Percentiles rank a stretch among this genome's conserved stretches.
Evolutionary conservation across 1,139 yeast species (phyloP).

Genomic region (Suhomyces ambrosiae): DNA sequence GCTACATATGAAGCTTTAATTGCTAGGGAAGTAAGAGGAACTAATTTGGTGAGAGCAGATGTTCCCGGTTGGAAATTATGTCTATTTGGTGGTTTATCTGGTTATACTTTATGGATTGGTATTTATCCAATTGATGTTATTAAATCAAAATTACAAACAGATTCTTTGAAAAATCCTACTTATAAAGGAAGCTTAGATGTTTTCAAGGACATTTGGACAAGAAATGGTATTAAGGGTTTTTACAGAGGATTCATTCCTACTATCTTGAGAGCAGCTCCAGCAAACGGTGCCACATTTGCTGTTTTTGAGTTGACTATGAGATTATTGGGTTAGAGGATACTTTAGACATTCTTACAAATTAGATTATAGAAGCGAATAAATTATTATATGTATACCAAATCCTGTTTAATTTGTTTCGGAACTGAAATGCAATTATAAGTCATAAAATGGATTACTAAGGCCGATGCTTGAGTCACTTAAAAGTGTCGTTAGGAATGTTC

Average conservation of each 20-base stretch:
- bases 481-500: not conserved
- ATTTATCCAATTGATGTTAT: slow-evolving; percentile 84
- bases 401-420: no score
- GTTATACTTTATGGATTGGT: slow-evolving; percentile 81
- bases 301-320: slow-evolving; percentile 89
- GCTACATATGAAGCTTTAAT: slow-evolving; percentile 86
- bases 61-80: slow-evolving; percentile 88
- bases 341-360: no score
- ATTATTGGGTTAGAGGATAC: slow-evolving; percentile 20
- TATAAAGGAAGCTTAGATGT: slow-evolving; percentile 59
- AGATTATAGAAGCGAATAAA: not conserved
- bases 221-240: slow-evolving; percentile 72
- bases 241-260: slow-evolving; percentile 90
- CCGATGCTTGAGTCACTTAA: no score
- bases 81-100: slow-evolving; percentile 80
- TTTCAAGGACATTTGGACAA: slow-evolving; percentile 50
- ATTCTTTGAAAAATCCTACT: slow-evolving; percentile 53
- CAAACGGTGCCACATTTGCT: slow-evolving; percentile 93
- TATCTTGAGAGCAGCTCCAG: slow-evolving; percentile 93
- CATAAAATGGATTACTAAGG: no score
- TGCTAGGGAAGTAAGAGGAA: slow-evolving; percentile 53
- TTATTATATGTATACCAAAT: no score
- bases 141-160: slow-evolving; percentile 86
- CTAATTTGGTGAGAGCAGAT: slow-evolving; percentile 54
- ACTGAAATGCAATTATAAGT: no score